These are phyloP conservation scores for Stereocaulon alpinum DNA, from an alignment of 495 filamentous ascomycete species.

Conservation along the genomic window DNA sequence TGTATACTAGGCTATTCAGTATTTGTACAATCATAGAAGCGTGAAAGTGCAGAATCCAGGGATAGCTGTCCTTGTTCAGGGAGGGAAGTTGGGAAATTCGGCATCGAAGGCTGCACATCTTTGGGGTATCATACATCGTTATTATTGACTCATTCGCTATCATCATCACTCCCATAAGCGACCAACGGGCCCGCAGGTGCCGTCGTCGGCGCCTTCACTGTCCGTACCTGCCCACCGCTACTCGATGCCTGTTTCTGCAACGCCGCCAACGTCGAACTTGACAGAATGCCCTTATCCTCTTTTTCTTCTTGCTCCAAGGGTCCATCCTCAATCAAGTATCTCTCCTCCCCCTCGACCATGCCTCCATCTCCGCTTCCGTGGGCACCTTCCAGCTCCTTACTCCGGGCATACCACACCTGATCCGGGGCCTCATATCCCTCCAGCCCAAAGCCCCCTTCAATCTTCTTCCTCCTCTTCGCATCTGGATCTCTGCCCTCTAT, in stretches of 20 bases:
- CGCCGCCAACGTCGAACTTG: slow-evolving; percentile 65
- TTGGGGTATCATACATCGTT: slow-evolving; percentile 3
- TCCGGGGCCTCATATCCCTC: slow-evolving; percentile 91
- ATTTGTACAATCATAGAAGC: too few relatives aligned
- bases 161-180: slow-evolving; percentile 85
- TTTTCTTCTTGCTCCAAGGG: slow-evolving; percentile 7
- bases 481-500: slow-evolving; percentile 86
- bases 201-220: slow-evolving; percentile 34
- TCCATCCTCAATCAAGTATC: slow-evolving; percentile 35
- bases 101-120: background rate
- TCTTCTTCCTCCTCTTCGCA: slow-evolving; percentile 74
- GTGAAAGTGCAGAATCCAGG: too few relatives aligned
- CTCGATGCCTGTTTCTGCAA: slow-evolving; percentile 40
- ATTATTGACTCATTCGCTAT: slow-evolving; percentile 40
- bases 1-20: background rate
- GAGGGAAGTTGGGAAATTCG: too few relatives aligned
- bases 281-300: slow-evolving; percentile 59
- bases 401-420: slow-evolving; percentile 79
- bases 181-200: slow-evolving; percentile 60
- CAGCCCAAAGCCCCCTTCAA: slow-evolving; percentile 82
- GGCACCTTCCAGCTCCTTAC: slow-evolving; percentile 37
- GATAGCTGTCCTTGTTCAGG: too few relatives aligned
- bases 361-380: slow-evolving; percentile 32
- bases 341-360: slow-evolving; percentile 30
- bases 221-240: slow-evolving; percentile 27